These are phyloP conservation scores for Gossypium anomalum DNA, from an alignment of 345 rosid genomes.

Conservation along the genomic window DNA sequence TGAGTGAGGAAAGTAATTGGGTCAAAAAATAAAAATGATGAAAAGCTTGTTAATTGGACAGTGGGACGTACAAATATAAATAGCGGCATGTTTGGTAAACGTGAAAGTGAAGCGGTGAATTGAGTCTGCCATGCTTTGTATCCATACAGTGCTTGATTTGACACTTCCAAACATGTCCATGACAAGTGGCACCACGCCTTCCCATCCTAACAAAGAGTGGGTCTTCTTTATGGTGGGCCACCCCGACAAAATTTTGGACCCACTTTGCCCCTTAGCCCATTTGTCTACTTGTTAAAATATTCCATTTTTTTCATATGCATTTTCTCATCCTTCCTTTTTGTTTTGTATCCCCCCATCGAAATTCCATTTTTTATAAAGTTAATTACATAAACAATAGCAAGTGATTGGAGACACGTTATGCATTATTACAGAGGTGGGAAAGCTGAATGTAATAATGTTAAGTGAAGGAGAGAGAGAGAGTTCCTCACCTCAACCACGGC, in stretches of 20 bases:
- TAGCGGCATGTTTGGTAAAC: conserved; percentile 7
- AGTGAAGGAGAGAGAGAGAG: background rate
- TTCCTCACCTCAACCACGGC: background rate
- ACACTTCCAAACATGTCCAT: background rate
- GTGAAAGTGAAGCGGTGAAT: background rate
- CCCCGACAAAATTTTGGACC: conserved; percentile 6
- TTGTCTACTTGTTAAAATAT: background rate
- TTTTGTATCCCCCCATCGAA: too few species aligned
- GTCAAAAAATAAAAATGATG: too few species aligned
- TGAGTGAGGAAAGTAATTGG: too few species aligned
- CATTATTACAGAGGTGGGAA: background rate
- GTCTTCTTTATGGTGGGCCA: conserved; percentile 17
- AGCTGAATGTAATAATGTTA: background rate
- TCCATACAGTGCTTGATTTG: background rate
- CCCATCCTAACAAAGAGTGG: conserved; percentile 15
- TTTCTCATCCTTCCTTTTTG: background rate
- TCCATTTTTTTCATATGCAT: conserved; percentile 2
- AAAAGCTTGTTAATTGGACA: background rate
- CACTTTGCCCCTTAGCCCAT: background rate
- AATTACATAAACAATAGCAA: background rate
- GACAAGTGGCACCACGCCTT: conserved; percentile 21
- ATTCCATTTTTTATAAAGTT: too few species aligned
- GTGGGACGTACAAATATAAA: background rate
- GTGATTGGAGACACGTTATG: background rate
- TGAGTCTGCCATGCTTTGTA: conserved; percentile 6